phyloP scores from a whole-genome alignment of 352 stramenopile genomes.

The Phytophthora tubulina region DNA sequence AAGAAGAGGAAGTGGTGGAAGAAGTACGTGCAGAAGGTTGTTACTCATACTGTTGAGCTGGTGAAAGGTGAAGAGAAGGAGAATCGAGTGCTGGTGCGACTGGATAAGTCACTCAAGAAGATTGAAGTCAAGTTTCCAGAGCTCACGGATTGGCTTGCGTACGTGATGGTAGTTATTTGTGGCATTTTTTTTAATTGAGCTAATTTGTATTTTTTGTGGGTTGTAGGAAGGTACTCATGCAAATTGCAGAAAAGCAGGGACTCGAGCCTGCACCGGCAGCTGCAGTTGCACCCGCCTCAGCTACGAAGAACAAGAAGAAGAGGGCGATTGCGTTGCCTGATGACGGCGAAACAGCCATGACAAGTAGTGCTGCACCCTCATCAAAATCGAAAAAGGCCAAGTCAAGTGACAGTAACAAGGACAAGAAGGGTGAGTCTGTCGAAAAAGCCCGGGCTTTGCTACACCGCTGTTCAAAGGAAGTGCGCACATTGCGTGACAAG shows the following conservation, averaged over 20 bases:
- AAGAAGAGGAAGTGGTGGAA: conserved; percentile 43
- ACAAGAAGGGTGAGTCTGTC: conserved; percentile 23
- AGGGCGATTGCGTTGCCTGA: conserved; percentile 28
- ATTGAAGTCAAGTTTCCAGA: conserved; percentile 33
- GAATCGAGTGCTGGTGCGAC: neutral
- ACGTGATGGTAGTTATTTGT: conserved; percentile 14
- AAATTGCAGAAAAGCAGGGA: conserved; percentile 16
- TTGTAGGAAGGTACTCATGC: conserved; percentile 27
- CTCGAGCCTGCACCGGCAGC: neutral
- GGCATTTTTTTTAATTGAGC: neutral
- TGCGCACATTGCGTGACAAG: conserved; percentile 48
- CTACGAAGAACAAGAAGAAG: conserved; percentile 45
- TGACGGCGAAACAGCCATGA: conserved; percentile 19
- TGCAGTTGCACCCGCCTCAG: neutral
- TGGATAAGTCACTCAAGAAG: conserved; percentile 29
- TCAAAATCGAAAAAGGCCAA: conserved; percentile 13
- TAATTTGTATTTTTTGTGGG: conserved; percentile 7
- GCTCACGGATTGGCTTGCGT: conserved; percentile 29
- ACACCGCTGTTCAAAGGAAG: conserved; percentile 37
- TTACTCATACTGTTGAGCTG: conserved; percentile 22
- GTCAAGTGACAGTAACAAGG: conserved; percentile 1
- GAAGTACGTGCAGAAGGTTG: conserved; percentile 31
- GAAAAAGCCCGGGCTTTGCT: conserved; percentile 44
- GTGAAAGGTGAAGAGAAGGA: conserved; percentile 4
- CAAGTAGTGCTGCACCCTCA: neutral